Evolutionary conservation across 2,329 filamentous ascomycete species (phyloP).

Genomic region (Magnaporthales sp.): DNA sequence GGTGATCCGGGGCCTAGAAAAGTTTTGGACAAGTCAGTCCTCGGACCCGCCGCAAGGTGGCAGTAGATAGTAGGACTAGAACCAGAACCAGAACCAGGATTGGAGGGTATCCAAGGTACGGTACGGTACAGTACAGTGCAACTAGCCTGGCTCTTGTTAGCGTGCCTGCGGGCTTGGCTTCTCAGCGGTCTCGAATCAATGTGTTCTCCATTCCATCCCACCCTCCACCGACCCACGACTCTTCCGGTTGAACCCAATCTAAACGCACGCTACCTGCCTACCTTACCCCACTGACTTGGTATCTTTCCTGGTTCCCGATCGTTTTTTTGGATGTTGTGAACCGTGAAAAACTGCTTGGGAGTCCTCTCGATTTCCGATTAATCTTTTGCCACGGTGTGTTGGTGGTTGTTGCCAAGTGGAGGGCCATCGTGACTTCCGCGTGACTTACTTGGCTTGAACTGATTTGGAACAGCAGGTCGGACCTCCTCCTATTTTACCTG

Average conservation of each 20-base stretch:
- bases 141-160: neutral
- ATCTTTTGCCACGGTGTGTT: neutral
- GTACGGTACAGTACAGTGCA: neutral
- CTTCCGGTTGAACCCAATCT: neutral
- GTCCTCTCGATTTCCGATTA: neutral
- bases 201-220: conserved; percentile 4
- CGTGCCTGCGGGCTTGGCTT: neutral
- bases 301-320: neutral
- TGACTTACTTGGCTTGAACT: neutral
- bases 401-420: neutral
- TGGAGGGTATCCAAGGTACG: neutral
- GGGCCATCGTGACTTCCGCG: neutral
- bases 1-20: neutral
- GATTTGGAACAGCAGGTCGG: neutral
- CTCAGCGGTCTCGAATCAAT: neutral
- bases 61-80: neutral
- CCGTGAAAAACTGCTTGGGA: neutral
- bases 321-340: neutral
- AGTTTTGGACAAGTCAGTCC: neutral
- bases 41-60: neutral
- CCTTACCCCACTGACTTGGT: neutral
- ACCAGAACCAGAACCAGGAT: neutral
- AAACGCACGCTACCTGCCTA: neutral
- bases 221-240: neutral
- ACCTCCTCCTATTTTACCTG: neutral